These are phyloP conservation scores for Colletotrichum scovillei DNA, from an alignment of 2,329 filamentous ascomycete species.

Conservation along the genomic window DNA sequence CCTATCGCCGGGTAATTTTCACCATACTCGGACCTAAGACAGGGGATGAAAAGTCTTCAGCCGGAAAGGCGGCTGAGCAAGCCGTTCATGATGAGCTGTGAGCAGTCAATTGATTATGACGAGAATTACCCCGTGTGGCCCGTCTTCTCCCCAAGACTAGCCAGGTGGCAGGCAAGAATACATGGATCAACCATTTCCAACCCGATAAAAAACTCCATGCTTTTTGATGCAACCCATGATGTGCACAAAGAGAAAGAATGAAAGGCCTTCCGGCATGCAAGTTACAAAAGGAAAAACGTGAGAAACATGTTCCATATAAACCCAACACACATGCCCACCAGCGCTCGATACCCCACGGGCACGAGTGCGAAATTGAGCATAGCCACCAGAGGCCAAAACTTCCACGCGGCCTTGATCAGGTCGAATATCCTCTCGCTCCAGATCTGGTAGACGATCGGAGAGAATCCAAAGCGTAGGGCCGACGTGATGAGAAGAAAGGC, in stretches of 20 bases:
- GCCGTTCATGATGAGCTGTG: slow-evolving; percentile 14
- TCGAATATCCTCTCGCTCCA: slow-evolving; percentile 43
- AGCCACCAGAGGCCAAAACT: slow-evolving; percentile 50
- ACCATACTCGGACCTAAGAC: slow-evolving; percentile 5
- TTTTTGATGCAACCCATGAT: slow-evolving; percentile 17
- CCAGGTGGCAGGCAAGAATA: not conserved
- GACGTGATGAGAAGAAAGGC: slow-evolving; percentile 51
- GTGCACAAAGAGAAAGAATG: not conserved
- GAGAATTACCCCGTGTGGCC: not conserved
- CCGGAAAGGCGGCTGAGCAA: not conserved
- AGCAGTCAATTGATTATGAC: not conserved
- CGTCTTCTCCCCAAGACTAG: not conserved
- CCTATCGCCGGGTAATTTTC: slow-evolving; percentile 20
- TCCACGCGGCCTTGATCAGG: slow-evolving; percentile 49
- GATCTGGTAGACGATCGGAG: slow-evolving; percentile 41
- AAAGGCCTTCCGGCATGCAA: not conserved
- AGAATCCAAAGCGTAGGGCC: slow-evolving; percentile 43
- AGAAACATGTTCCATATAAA: slow-evolving; percentile 52
- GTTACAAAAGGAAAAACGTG: slow-evolving; percentile 45
- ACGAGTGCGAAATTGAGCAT: slow-evolving; percentile 50
- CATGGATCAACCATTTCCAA: slow-evolving; percentile 13
- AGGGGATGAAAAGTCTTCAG: not conserved
- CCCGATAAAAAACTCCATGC: slow-evolving; percentile 3
- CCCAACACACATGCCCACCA: slow-evolving; percentile 49
- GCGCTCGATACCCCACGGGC: slow-evolving; percentile 48